Evolutionary conservation across 768 basidiomycete genomes (phyloP).

Genomic region (Boletales sp.): DNA sequence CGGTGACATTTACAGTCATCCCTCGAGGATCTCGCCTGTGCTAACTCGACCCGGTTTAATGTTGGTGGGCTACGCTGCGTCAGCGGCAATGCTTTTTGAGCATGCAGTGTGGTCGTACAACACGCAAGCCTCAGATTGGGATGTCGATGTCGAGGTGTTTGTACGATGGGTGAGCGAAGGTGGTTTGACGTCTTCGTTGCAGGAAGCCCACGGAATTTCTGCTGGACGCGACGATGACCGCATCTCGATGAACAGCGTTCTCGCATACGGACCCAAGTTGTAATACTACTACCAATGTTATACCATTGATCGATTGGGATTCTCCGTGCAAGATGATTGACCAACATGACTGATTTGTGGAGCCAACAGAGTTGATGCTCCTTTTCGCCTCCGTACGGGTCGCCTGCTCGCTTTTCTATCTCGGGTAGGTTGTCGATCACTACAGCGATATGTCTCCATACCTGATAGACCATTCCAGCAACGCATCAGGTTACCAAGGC

Average conservation of each 20-base stretch:
- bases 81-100: constrained; percentile 58
- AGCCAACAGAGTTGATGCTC: too few species aligned
- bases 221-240: background rate
- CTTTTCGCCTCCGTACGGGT: too few species aligned
- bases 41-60: constrained; percentile 57
- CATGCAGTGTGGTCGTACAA: constrained; percentile 60
- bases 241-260: constrained; percentile 11
- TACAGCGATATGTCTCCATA: too few species aligned
- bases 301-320: too few species aligned
- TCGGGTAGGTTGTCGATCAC: too few species aligned
- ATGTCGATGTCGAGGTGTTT: constrained; percentile 51
- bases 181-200: constrained; percentile 27
- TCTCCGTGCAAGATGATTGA: too few species aligned
- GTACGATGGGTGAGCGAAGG: constrained; percentile 46
- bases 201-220: constrained; percentile 18
- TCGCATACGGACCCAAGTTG: constrained; percentile 19
- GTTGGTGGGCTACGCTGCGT: constrained; percentile 52
- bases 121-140: constrained; percentile 25
- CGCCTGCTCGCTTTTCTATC: too few species aligned
- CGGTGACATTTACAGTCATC: constrained; percentile 36
- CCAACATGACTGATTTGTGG: too few species aligned
- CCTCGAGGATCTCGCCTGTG: constrained; percentile 38
- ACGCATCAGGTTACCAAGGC: too few species aligned
- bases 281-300: constrained; percentile 1
- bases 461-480: too few species aligned